Evolutionary conservation across 1,139 yeast species (phyloP), one percentile per base, ranked within the genome.

Genomic region (Hanseniaspora sp.): DNA sequence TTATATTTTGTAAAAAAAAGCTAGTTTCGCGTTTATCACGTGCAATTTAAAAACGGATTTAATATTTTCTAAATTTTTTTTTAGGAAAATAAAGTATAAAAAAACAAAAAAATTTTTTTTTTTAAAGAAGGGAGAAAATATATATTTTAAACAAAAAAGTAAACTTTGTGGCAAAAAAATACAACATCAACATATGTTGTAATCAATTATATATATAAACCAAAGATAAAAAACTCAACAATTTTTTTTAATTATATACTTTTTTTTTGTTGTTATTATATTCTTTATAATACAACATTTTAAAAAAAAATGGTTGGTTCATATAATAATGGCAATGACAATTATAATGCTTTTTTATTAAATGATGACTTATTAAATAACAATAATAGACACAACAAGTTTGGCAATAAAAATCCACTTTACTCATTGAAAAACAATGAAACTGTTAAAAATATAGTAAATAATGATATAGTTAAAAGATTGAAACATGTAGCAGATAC

Each of bases 371-470:
- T 29, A 34, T 17, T 31, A 23, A 49, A 43, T 8, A 35, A 23
- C 28, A 37, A 38, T 28, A 29, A 30, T n/a, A 42, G 13, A 17
- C 17, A 37, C 9, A 37, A 35, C 12, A 15, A 12, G 11, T 49
- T 49, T 44, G 48, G 28, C 13, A 34, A 38, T 8, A 46, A 38
- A 3, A 34, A 23, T 28, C 39, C 46, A 2, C 11, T 43, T 3
- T 28, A 44, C 13, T 18, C 41, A 6, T 9, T 49, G 5, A 43
- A 44, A 18, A 43, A 49, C 23, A 49, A 44, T 23, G 28, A 40
- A 13, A 44, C 53, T 13, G 37, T 49, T 15, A 49, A 49, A 31
- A 37, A 49, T 40, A 43, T 49, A n/a, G 42, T 45, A 11, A 46
- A 49, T 18, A 49, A 46, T 34, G 46, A 44, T 12, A n/a, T 49